Conservation (phyloP, 139 green algal genomes). For the Tetradesmus lagerheimii region DNA sequence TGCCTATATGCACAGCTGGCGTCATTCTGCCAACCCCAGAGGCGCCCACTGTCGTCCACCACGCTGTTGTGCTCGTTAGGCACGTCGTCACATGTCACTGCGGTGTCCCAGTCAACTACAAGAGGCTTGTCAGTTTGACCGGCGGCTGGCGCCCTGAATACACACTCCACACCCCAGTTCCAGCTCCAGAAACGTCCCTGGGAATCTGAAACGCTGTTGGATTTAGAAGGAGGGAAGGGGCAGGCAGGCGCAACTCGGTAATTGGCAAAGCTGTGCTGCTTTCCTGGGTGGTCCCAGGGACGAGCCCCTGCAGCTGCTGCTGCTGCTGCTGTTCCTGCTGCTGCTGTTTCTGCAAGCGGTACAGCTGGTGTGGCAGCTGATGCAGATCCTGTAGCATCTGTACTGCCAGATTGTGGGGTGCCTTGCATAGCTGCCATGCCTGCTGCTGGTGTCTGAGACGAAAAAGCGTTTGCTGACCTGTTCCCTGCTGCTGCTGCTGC, state of each 20-base stretch:
- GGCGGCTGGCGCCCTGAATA: neutral
- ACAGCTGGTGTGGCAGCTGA: neutral
- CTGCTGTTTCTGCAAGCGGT: neutral
- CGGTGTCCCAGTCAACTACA: neutral
- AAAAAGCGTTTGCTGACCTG: neutral
- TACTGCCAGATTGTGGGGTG: neutral
- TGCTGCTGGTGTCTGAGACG: neutral
- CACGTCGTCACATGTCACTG: neutral
- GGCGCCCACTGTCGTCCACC: neutral
- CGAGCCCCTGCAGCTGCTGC: neutral
- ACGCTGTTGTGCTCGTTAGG: neutral
- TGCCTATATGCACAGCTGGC: neutral
- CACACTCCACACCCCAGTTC: neutral
- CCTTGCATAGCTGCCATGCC: neutral
- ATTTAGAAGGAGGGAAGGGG: neutral
- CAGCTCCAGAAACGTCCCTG: neutral
- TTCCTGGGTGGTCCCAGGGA: neutral
- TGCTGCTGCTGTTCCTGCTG: constrained; percentile 1
- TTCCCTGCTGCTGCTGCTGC: neutral
- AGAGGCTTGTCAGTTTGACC: neutral
- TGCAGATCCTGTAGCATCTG: neutral
- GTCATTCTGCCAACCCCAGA: neutral
- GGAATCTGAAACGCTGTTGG: neutral
- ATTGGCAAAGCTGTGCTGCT: neutral
- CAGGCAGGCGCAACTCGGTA: neutral